Evolutionary conservation across 2,329 filamentous ascomycete species (phyloP).

Genomic region (Aspergillus aculeatus): DNA sequence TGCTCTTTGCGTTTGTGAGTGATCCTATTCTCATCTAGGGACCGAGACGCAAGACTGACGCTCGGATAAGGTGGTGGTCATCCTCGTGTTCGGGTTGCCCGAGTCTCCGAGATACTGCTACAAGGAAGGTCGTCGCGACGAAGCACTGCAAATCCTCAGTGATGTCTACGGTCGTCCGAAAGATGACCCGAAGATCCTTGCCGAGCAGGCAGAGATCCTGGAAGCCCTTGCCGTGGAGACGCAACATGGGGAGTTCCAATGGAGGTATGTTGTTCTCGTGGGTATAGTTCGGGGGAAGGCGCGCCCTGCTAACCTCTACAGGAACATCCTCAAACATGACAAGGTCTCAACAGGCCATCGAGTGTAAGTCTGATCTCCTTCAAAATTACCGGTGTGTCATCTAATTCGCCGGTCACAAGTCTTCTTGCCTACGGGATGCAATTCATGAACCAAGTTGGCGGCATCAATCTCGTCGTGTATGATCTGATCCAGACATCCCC

Average conservation of each 20-base stretch:
- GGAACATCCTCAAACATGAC: conserved; percentile 43
- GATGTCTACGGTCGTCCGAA: conserved; percentile 26
- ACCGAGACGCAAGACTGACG: no score
- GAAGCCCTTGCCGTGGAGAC: conserved; percentile 46
- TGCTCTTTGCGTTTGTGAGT: conserved; percentile 45
- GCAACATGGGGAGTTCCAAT: conserved; percentile 35
- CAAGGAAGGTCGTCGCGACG: conserved; percentile 39
- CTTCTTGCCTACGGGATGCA: conserved; percentile 49
- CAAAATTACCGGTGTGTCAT: background rate
- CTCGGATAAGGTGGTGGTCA: conserved; percentile 15
- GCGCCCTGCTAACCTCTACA: background rate
- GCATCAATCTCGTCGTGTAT: conserved; percentile 49
- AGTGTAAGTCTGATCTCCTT: conserved; percentile 27
- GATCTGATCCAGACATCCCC: background rate
- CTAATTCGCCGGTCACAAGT: conserved; percentile 4
- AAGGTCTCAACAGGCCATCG: conserved; percentile 44
- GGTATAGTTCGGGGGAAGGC: background rate
- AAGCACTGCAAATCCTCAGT: conserved; percentile 28
- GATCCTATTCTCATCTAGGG: conserved; percentile 30
- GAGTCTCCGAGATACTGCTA: conserved; percentile 47
- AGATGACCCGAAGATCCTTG: conserved; percentile 23
- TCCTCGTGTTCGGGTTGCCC: conserved; percentile 27
- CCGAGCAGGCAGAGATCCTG: conserved; percentile 40
- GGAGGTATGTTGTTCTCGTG: conserved; percentile 17
- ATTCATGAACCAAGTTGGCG: conserved; percentile 52